Evolutionary conservation across 116 monocot species (phyloP), one percentile per base, ranked within the genome.

Genomic region (Zostera marina): DNA sequence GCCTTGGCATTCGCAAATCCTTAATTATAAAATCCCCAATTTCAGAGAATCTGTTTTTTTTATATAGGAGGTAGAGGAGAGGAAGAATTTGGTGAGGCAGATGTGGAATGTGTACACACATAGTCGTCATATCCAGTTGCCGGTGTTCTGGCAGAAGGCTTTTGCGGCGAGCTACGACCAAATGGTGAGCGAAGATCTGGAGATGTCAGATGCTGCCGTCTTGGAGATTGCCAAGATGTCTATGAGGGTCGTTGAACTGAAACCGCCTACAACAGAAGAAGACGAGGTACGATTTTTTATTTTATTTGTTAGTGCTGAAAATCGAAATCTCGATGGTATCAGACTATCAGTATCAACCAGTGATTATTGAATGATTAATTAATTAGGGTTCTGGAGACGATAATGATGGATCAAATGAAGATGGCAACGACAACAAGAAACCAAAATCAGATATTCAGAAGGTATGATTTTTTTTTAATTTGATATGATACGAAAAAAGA

Each of bases 161-260:
- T 88, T 88, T 53, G 83, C 79, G 79, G 88, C 88, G 2, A 83
- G 83, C 9, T 88, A 77, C 13, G 83, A 83, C 66, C 83, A 88
- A 25, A 72, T 88, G 24, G 74, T 80, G n/a, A 73, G 77, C 47
- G 83, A 77, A n/a, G 83, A 74, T 12, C 41, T 54, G 9, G 70
- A 43, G 43, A 59, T 71, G n/a, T 60, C 72, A 60, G 82, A 75
- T 8, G 46, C 62, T 3, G 83, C 88, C 0, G 66, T 88, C n/a
- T 65, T 70, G 8, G 88, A 88, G 77, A 83, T 88, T 26, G 80
- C 83, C 7, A 72, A 65, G 61, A 77, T 88, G 83, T 80, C 88
- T 6, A 64, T 83, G 69, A 47, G 66, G 24, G 75, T 80, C 65
- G 26, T 72, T 44, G 75, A 83, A 69, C 77, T 88, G 16, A 70